Evolutionary conservation across 768 basidiomycete species (phyloP).

Genomic region (Hericium coralloides): DNA sequence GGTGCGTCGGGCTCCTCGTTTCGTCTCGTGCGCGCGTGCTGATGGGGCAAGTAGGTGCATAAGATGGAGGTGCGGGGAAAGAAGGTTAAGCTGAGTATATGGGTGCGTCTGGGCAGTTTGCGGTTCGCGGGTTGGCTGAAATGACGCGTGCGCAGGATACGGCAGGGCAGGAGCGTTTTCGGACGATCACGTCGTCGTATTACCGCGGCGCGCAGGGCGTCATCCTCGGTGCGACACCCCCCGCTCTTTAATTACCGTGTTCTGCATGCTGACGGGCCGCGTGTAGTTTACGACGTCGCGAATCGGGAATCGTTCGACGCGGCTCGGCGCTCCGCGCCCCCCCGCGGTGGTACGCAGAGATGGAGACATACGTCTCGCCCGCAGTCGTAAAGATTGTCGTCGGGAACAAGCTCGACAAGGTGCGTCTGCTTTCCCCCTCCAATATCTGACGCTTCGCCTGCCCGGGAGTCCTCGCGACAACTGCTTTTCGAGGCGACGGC

Average conservation of each 20-base stretch:
- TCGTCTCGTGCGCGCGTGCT: background rate
- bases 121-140: no score
- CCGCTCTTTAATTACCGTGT: no score
- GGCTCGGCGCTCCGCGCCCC: no score
- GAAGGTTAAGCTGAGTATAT: constrained; percentile 91
- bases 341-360: constrained; percentile 87
- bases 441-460: background rate
- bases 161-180: constrained; percentile 93
- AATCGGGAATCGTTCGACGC: constrained; percentile 91
- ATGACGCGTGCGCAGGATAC: constrained; percentile 56
- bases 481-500: constrained; percentile 73
- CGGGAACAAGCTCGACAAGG: constrained; percentile 93
- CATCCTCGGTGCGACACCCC: constrained; percentile 46
- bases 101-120: constrained; percentile 70
- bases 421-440: constrained; percentile 14
- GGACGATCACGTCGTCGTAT: constrained; percentile 92
- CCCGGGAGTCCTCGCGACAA: constrained; percentile 82
- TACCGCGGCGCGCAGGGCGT: constrained; percentile 86
- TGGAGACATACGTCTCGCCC: constrained; percentile 84
- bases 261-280: no score
- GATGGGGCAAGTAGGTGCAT: constrained; percentile 46
- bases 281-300: constrained; percentile 87
- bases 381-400: constrained; percentile 93
- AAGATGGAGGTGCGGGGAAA: constrained; percentile 80
- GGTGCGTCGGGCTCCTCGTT: constrained; percentile 34